Conservation (phyloP, 1,284 basidiomycete genomes). For the Taiwanofungus camphoratus region DNA sequence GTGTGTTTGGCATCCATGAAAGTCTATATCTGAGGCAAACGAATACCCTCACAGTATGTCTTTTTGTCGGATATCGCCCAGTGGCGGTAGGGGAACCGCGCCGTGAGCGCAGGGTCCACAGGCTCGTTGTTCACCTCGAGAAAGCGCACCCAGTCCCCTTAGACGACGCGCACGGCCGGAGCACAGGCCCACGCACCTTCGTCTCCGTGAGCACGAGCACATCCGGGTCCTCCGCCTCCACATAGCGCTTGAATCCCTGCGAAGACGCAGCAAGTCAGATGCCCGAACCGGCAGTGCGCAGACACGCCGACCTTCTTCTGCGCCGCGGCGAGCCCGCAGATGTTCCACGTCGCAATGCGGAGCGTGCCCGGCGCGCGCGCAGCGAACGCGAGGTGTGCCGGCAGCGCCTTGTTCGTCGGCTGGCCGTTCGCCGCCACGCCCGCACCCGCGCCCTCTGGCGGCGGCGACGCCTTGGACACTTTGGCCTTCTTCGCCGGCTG, state of each 20-base stretch:
- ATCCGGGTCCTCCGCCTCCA: constrained; percentile 80
- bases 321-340: constrained; percentile 63
- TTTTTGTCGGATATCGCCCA: constrained; percentile 77
- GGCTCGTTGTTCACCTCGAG: constrained; percentile 61
- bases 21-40: no score
- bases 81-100: constrained; percentile 61
- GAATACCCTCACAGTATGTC: constrained; percentile 66
- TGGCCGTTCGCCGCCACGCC: constrained; percentile 37
- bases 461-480: neutral
- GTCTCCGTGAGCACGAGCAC: constrained; percentile 79
- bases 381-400: constrained; percentile 58
- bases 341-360: constrained; percentile 71
- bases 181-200: constrained; percentile 43
- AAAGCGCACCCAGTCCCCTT: neutral
- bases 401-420: constrained; percentile 69
- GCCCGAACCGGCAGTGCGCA: neutral
- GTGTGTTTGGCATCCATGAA: no score
- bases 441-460: neutral
- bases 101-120: constrained; percentile 48
- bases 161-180: neutral
- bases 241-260: constrained; percentile 75
- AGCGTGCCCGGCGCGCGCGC: constrained; percentile 39
- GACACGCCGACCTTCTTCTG: constrained; percentile 60
- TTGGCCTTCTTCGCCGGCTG: neutral
- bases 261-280: neutral